phyloP scores from a whole-genome alignment of 1,139 yeast species.

The Kodamaea arcana region DNA sequence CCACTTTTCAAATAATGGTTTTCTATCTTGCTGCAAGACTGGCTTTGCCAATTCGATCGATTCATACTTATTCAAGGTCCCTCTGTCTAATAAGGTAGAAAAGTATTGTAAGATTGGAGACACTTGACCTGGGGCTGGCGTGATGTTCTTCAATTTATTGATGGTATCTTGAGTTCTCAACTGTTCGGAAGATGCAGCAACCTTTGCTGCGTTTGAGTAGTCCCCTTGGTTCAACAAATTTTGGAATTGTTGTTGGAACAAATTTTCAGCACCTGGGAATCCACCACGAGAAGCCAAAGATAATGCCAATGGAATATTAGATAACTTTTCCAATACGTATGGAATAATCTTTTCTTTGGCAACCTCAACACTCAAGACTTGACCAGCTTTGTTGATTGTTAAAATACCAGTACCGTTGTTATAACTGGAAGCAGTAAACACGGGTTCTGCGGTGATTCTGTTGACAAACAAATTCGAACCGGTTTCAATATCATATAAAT shows the following conservation, averaged over 20 bases:
- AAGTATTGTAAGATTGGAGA: slow-evolving; percentile 94
- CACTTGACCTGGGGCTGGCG: slow-evolving; percentile 94
- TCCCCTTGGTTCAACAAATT: slow-evolving; percentile 80
- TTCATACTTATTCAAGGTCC: slow-evolving; percentile 89
- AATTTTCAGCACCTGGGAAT: slow-evolving; percentile 92
- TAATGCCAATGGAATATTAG: slow-evolving; percentile 83
- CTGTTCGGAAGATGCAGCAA: slow-evolving; percentile 93
- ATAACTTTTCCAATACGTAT: slow-evolving; percentile 79
- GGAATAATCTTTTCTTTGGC: slow-evolving; percentile 84
- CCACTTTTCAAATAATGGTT: slow-evolving; percentile 94
- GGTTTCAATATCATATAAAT: slow-evolving; percentile 88
- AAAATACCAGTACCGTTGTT: slow-evolving; percentile 78
- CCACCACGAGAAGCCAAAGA: slow-evolving; percentile 94
- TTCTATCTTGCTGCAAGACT: slow-evolving; percentile 91
- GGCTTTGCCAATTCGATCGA: slow-evolving; percentile 94
- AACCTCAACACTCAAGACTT: slow-evolving; percentile 89
- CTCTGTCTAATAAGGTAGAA: slow-evolving; percentile 87
- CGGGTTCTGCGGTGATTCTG: slow-evolving; percentile 94
- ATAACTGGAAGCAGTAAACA: slow-evolving; percentile 82
- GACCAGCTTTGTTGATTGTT: slow-evolving; percentile 93
- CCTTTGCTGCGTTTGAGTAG: slow-evolving; percentile 89
- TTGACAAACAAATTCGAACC: slow-evolving; percentile 93
- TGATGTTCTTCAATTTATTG: slow-evolving; percentile 84
- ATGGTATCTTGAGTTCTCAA: slow-evolving; percentile 94
- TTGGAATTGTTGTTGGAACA: slow-evolving; percentile 90